These are phyloP conservation scores for Solanum appendiculatum DNA, from an alignment of 257 asterid genomes.

Conservation along the genomic window DNA sequence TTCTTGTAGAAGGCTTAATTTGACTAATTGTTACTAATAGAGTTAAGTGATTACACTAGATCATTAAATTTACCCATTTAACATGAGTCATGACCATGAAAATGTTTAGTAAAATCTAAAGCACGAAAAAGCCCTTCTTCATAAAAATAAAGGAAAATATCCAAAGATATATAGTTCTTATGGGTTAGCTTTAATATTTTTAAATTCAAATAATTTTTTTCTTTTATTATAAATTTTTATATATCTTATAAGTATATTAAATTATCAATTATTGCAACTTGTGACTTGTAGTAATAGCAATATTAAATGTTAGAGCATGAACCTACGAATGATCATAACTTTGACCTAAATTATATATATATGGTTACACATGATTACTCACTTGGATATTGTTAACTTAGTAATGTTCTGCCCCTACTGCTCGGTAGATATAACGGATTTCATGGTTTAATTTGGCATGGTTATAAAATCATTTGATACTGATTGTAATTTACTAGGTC, in stretches of 20 bases:
- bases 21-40: neutral
- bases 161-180: no score
- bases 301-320: neutral
- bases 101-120: neutral
- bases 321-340: neutral
- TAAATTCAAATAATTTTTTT: no score
- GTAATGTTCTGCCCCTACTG: neutral
- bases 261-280: no score
- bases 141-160: neutral
- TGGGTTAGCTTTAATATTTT: no score
- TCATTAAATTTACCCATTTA: neutral
- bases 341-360: no score
- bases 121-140: neutral
- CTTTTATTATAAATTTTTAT: no score
- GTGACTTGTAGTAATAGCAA: rapidly evolving
- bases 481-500: no score
- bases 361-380: neutral
- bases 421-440: neutral
- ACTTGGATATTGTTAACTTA: neutral
- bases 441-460: neutral
- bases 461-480: neutral
- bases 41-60: neutral
- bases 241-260: no score
- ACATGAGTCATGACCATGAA: neutral
- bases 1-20: neutral